Evolutionary conservation across 805 yeast species (phyloP).

Genomic region (Yarrowia sp.): DNA sequence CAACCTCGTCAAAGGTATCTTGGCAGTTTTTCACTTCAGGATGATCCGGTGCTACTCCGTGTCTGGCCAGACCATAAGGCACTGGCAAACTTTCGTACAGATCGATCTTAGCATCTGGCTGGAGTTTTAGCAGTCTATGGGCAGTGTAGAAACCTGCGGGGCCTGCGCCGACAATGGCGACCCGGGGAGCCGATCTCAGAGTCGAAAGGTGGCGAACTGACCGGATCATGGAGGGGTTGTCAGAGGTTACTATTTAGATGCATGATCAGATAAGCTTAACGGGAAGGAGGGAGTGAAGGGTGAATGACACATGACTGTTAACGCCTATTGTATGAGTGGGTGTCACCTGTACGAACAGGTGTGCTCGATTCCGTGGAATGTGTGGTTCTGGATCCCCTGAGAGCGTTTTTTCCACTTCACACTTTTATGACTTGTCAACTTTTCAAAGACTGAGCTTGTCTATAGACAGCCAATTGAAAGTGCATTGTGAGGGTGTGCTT

Average conservation of each 20-base stretch:
- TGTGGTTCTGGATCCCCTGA: too few species aligned
- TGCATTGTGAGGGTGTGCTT: neutral
- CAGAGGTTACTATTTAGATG: slow-evolving; percentile 4
- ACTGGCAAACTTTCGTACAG: slow-evolving; percentile 85
- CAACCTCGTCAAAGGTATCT: slow-evolving; percentile 69
- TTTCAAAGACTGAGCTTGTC: neutral
- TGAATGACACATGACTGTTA: neutral
- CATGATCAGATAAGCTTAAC: slow-evolving; percentile 26
- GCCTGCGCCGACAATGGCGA: slow-evolving; percentile 92
- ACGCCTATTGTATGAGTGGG: too few species aligned
- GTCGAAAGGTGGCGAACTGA: slow-evolving; percentile 25
- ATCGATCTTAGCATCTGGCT: slow-evolving; percentile 60
- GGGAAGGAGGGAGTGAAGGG: neutral
- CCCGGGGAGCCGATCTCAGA: slow-evolving; percentile 42
- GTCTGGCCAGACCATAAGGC: slow-evolving; percentile 90
- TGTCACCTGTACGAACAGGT: too few species aligned
- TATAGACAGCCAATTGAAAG: slow-evolving; percentile 16
- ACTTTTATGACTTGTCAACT: too few species aligned
- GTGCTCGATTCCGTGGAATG: too few species aligned
- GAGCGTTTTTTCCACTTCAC: too few species aligned
- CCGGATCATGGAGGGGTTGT: slow-evolving; percentile 25
- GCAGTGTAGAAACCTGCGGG: slow-evolving; percentile 97
- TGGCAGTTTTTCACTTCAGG: slow-evolving; percentile 85
- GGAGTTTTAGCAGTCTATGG: slow-evolving; percentile 66
- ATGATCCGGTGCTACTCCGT: slow-evolving; percentile 99